phyloP scores from a whole-genome alignment of 352 stramenopile species.

The Aphanomyces cochlioides region DNA sequence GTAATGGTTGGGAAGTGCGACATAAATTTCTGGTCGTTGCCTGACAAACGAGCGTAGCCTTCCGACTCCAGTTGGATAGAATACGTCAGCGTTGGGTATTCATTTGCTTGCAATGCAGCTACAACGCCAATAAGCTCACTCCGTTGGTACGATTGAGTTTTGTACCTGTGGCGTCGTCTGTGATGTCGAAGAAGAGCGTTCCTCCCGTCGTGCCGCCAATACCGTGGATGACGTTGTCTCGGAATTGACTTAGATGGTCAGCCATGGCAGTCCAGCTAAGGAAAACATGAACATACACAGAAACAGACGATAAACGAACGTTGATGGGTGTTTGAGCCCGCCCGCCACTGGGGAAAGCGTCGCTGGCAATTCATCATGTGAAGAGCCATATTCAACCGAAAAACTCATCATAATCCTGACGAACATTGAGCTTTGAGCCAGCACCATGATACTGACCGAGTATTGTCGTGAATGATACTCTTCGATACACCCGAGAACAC shows the following conservation, averaged over 20 bases:
- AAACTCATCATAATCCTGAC: conserved; percentile 32
- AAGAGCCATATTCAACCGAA: conserved; percentile 55
- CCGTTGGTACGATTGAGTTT: not conserved
- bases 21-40: conserved; percentile 51
- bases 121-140: not conserved
- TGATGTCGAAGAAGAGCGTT: conserved; percentile 77
- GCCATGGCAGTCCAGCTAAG: conserved; percentile 1
- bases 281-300: not conserved
- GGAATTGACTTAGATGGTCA: not conserved
- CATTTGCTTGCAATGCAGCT: conserved; percentile 3
- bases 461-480: conserved; percentile 56
- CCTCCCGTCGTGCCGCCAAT: conserved; percentile 46
- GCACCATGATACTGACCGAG: conserved; percentile 40
- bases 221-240: not conserved
- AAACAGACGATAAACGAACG: conserved; percentile 31
- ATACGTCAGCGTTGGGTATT: conserved; percentile 9
- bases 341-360: conserved; percentile 44
- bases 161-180: conserved; percentile 51
- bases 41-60: conserved; percentile 54
- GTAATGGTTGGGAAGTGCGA: conserved; percentile 78
- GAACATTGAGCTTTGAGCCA: not conserved
- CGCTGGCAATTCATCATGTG: conserved; percentile 45
- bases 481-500: conserved; percentile 58
- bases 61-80: conserved; percentile 33
- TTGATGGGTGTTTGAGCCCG: conserved; percentile 53